Percentiles rank a stretch among this genome's conserved stretches.
These are phyloP conservation scores for Xylogone sp. DNA, from an alignment of 2,329 filamentous ascomycete genomes.

Conservation along the genomic window DNA sequence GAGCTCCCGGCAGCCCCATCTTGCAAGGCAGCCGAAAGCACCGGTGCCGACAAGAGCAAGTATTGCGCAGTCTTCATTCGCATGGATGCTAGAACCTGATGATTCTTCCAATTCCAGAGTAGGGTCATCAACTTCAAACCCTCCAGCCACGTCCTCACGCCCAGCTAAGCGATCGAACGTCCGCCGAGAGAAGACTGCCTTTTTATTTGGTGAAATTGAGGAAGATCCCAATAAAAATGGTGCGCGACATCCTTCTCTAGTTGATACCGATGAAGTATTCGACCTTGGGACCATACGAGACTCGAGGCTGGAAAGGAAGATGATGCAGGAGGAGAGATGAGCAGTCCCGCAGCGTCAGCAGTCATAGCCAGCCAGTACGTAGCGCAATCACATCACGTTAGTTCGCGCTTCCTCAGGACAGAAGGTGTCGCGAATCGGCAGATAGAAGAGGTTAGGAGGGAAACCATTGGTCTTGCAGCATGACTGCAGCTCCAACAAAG, in stretches of 20 bases:
- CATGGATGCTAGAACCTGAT: conserved; percentile 68
- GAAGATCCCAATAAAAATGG: conserved; percentile 6
- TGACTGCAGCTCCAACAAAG: background rate
- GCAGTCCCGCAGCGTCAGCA: background rate
- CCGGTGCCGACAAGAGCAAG: conserved; percentile 60
- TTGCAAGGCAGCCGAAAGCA: conserved; percentile 24
- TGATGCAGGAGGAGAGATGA: background rate
- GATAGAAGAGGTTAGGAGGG: background rate
- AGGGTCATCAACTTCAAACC: conserved; percentile 20
- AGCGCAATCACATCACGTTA: background rate
- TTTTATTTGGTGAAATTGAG: conserved; percentile 29
- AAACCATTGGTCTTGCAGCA: background rate
- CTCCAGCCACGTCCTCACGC: conserved; percentile 21
- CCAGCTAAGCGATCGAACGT: conserved; percentile 21
- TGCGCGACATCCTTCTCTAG: conserved; percentile 11
- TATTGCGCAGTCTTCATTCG: conserved; percentile 71
- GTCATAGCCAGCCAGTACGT: background rate
- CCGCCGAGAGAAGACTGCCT: conserved; percentile 27
- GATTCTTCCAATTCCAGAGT: conserved; percentile 10
- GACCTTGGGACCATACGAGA: conserved; percentile 22
- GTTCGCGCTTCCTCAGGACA: background rate
- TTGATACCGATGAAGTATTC: conserved; percentile 23
- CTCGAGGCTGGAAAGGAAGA: conserved; percentile 15
- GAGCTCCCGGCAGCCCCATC: conserved; percentile 1
- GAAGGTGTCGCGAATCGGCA: background rate